phyloP scores from a whole-genome alignment of 2,329 filamentous ascomycete genomes.

The Apiospora pterosperma region DNA sequence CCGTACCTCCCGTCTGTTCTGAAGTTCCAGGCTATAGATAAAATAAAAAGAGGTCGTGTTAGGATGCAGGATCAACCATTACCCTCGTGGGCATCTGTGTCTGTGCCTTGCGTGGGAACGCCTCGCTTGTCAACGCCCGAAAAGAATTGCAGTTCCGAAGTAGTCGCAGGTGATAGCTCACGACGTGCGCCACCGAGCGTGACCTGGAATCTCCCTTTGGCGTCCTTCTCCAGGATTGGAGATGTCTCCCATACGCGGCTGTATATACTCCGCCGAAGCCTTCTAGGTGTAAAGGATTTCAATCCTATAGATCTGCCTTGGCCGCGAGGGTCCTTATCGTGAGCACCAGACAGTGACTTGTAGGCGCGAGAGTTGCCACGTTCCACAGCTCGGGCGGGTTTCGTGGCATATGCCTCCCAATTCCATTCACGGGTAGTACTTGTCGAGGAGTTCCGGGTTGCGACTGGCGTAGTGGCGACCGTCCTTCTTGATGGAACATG shows the following conservation, averaged over 20 bases:
- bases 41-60: neutral
- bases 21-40: neutral
- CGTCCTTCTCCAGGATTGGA: slow-evolving; percentile 31
- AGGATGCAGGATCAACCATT: neutral
- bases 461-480: slow-evolving; percentile 17
- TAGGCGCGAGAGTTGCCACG: slow-evolving; percentile 29
- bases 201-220: slow-evolving; percentile 28
- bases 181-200: slow-evolving; percentile 41
- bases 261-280: slow-evolving; percentile 45
- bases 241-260: slow-evolving; percentile 22
- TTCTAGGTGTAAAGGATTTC: slow-evolving; percentile 34
- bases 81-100: neutral
- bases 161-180: slow-evolving; percentile 25
- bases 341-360: slow-evolving; percentile 33
- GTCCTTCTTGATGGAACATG: slow-evolving; percentile 33
- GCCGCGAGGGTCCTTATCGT: slow-evolving; percentile 32
- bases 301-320: slow-evolving; percentile 28
- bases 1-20: neutral
- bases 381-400: slow-evolving; percentile 36
- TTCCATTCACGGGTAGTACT: slow-evolving; percentile 21
- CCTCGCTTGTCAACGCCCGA: slow-evolving; percentile 30
- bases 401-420: slow-evolving; percentile 40
- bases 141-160: slow-evolving; percentile 43
- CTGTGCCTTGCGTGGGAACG: too few relatives aligned
- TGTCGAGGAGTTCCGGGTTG: neutral